phyloP scores from a whole-genome alignment of 257 asterid genomes.

The Verbascum thapsus region DNA sequence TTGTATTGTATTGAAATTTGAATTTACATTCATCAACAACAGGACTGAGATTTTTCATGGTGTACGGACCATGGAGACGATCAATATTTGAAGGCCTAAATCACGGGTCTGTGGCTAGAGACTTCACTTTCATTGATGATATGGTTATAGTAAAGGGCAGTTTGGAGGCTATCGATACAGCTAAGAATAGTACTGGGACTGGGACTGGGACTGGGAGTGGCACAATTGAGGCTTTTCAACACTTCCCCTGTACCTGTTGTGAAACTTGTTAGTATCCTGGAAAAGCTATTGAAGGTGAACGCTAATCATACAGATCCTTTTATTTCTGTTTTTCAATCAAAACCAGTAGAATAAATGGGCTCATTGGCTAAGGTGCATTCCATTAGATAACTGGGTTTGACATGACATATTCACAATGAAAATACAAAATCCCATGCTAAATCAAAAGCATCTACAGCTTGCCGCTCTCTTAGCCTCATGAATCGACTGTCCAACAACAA shows the following conservation, averaged over 20 bases:
- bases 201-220: constrained; percentile 42
- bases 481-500: no score
- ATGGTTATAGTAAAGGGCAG: constrained; percentile 32
- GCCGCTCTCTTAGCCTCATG: no score
- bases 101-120: constrained; percentile 37
- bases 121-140: constrained; percentile 46
- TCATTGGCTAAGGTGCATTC: no score
- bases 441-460: no score
- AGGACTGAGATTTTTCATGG: constrained; percentile 41
- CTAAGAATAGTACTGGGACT: constrained; percentile 46
- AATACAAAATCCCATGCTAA: no score
- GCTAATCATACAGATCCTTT: no score
- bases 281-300: constrained; percentile 36
- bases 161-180: constrained; percentile 42
- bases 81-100: constrained; percentile 29
- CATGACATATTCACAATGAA: no score
- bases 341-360: no score
- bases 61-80: constrained; percentile 45
- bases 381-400: no score
- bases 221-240: constrained; percentile 44
- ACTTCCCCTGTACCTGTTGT: constrained; percentile 44
- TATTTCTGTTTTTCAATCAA: no score
- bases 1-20: constrained; percentile 13
- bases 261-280: constrained; percentile 40
- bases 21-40: constrained; percentile 21